Evolutionary conservation across 176 grass and related monocot genomes (phyloP).

Genomic region (Chloris gayana): DNA sequence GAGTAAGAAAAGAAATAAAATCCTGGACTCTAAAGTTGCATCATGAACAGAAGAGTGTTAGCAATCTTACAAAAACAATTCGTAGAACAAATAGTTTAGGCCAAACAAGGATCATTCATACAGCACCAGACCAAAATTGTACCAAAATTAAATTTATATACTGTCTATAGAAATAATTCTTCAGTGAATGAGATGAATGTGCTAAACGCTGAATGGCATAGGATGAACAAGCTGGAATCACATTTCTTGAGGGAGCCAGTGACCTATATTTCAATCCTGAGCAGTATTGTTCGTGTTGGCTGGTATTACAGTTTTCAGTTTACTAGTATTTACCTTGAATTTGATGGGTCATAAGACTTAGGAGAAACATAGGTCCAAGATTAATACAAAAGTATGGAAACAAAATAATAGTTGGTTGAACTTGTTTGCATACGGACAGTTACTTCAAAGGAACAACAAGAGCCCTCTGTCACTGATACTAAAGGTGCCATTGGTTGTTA

Average conservation of each 20-base stretch:
- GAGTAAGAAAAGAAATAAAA: not conserved
- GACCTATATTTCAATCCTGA: not conserved
- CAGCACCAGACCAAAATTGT: not conserved
- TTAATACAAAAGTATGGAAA: not conserved
- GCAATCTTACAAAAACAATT: not conserved
- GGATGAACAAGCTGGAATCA: not conserved
- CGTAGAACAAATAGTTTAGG: constrained; percentile 15
- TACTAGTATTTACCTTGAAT: not conserved
- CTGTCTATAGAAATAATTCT: not conserved
- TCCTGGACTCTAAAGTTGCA: not conserved
- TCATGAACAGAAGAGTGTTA: not conserved
- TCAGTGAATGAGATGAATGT: not conserved
- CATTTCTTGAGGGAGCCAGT: constrained; percentile 2
- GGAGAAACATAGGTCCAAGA: not conserved
- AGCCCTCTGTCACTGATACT: not conserved
- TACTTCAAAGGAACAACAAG: not conserved
- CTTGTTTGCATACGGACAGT: not conserved
- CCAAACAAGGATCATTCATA: not conserved
- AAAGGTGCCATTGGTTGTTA: not conserved
- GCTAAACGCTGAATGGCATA: not conserved
- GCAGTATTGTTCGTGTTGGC: not conserved
- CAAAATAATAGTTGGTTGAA: constrained; percentile 11
- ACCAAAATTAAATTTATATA: constrained; percentile 17
- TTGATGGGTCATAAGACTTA: not conserved
- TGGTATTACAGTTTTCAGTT: not conserved